These are phyloP conservation scores for Fusarium sp. DNA, from an alignment of 2,329 filamentous ascomycete genomes.

Conservation along the genomic window DNA sequence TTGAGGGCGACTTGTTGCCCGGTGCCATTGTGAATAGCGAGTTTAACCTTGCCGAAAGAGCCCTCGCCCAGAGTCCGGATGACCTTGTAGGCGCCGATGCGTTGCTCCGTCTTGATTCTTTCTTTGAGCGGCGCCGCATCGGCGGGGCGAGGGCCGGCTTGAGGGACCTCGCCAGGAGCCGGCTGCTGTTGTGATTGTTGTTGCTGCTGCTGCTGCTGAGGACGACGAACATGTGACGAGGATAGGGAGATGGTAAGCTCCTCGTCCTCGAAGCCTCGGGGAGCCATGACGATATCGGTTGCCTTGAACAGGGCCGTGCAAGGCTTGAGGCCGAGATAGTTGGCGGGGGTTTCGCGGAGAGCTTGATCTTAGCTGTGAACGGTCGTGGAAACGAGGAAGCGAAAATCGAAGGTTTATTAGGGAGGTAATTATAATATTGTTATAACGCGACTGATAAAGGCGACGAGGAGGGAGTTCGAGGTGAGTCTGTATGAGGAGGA, in stretches of 20 bases:
- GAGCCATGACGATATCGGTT: conserved; percentile 54
- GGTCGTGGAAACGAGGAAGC: conserved; percentile 7
- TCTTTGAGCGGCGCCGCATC: conserved; percentile 51
- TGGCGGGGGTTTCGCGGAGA: conserved; percentile 23
- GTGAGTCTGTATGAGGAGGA: too few species aligned
- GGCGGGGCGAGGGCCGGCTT: conserved; percentile 45
- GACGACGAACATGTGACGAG: conserved; percentile 69
- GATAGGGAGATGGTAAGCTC: conserved; percentile 82
- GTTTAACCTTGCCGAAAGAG: conserved; percentile 98
- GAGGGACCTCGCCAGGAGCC: conserved; percentile 39
- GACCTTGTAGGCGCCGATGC: conserved; percentile 91
- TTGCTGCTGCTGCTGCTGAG: conserved; percentile 44
- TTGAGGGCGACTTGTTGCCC: conserved; percentile 97
- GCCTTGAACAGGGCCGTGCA: conserved; percentile 17
- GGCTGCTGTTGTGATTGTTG: conserved; percentile 27
- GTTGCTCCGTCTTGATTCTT: conserved; percentile 75
- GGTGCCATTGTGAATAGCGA: conserved; percentile 90
- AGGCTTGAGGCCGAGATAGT: conserved; percentile 17
- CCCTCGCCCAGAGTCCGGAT: conserved; percentile 93
- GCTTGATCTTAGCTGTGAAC: conserved; percentile 7
- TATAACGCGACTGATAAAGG: neutral
- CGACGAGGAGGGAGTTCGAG: neutral
- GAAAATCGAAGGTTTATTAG: neutral
- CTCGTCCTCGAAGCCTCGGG: conserved; percentile 76
- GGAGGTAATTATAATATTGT: neutral